A percentile compares a stretch with the other conserved stretches of the same genome.
phyloP scores from a whole-genome alignment of 768 basidiomycete genomes.

The Mrakia gelida region DNA sequence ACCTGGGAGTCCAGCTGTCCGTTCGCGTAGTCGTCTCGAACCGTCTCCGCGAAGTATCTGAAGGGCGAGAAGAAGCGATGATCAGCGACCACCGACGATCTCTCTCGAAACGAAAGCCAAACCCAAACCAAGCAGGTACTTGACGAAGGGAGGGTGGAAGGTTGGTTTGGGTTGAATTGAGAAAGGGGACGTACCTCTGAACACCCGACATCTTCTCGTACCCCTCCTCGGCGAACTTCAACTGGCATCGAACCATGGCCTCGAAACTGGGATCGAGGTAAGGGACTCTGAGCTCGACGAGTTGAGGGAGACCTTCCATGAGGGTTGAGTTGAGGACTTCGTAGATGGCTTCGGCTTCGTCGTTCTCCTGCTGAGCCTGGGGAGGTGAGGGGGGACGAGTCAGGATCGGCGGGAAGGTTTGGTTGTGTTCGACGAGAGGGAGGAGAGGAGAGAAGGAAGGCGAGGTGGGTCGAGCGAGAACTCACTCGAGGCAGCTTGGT shows the following conservation, averaged over 20 bases:
- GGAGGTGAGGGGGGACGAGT: not conserved
- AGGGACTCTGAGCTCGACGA: constrained; percentile 91
- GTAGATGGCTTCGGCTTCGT: constrained; percentile 90
- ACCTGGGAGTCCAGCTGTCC: constrained; percentile 96
- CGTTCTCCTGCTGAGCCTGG: constrained; percentile 91
- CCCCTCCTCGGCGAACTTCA: constrained; percentile 95
- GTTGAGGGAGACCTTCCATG: constrained; percentile 79
- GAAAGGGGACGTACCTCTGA: constrained; percentile 59
- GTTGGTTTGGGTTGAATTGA: not conserved
- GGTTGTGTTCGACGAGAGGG: not conserved
- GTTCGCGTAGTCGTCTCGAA: constrained; percentile 94
- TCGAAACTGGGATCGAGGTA: constrained; percentile 99
- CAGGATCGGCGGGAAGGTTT: too few species aligned
- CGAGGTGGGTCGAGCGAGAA: not conserved
- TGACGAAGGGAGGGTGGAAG: not conserved
- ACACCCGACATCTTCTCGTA: constrained; percentile 95
- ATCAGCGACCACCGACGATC: not conserved
- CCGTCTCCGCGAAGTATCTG: constrained; percentile 83
- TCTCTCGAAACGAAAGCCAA: not conserved
- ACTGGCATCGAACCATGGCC: constrained; percentile 91
- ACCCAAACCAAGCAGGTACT: not conserved
- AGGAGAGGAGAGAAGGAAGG: not conserved
- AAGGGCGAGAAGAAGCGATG: not conserved
- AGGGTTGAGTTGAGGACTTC: constrained; percentile 89
- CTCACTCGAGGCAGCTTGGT: constrained; percentile 79